Percentiles rank a stretch among this genome's conserved stretches.
These are phyloP conservation scores for Piper longum DNA, from an alignment of 164 flowering plant genomes.

Conservation along the genomic window DNA sequence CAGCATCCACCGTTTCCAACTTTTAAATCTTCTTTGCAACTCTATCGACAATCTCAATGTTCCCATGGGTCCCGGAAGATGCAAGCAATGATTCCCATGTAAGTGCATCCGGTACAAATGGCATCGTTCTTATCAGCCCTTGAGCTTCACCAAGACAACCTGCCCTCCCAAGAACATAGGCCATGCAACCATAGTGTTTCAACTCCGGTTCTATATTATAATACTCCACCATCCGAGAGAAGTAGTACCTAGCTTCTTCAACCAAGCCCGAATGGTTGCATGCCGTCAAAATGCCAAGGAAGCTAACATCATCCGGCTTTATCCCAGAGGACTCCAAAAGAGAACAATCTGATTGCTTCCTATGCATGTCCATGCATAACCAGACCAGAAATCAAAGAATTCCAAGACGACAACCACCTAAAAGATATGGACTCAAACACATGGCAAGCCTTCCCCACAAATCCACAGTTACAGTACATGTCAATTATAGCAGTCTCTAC, in stretches of 20 bases:
- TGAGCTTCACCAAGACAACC: conserved; percentile 53
- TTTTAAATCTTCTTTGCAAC: conserved; percentile 28
- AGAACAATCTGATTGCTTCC: conserved; percentile 35
- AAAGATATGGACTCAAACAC: conserved; percentile 25
- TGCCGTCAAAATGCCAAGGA: conserved; percentile 54
- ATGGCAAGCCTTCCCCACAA: conserved; percentile 28
- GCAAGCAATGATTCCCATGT: conserved; percentile 63
- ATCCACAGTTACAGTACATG: conserved; percentile 78
- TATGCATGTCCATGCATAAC: conserved; percentile 45
- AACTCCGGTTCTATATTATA: conserved; percentile 41
- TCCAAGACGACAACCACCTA: conserved; percentile 58
- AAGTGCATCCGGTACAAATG: conserved; percentile 35
- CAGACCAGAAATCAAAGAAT: conserved; percentile 64
- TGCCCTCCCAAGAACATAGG: conserved; percentile 47
- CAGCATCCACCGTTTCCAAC: conserved; percentile 31
- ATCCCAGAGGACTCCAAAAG: conserved; percentile 32
- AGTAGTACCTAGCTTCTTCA: conserved; percentile 32
- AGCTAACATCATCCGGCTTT: conserved; percentile 46
- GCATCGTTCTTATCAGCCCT: conserved; percentile 42
- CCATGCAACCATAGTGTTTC: conserved; percentile 62
- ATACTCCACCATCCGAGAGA: conserved; percentile 31
- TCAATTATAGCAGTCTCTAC: conserved; percentile 49
- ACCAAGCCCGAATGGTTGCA: conserved; percentile 55
- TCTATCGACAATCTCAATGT: conserved; percentile 34
- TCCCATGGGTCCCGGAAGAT: conserved; percentile 37